A percentile compares a stretch with the other conserved stretches of the same genome.
Conservation (phyloP, 768 basidiomycete species). For the Zangia roseola region DNA sequence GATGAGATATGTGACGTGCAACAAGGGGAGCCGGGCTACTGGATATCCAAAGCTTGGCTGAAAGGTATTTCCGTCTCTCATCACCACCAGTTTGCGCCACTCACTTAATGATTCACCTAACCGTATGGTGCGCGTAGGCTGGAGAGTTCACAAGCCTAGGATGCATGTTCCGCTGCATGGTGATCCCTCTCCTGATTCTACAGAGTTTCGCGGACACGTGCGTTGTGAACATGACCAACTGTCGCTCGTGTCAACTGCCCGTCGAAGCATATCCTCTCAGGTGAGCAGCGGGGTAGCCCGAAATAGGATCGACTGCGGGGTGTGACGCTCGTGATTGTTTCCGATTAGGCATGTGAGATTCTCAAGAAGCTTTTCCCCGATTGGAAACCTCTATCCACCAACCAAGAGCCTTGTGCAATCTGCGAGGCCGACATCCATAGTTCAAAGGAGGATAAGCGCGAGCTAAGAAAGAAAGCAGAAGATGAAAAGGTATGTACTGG, state of each 20-base stretch:
- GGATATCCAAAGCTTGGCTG: slow-evolving; percentile 80
- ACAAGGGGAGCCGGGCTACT: slow-evolving; percentile 48
- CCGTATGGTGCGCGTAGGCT: slow-evolving; percentile 48
- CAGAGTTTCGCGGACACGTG: slow-evolving; percentile 57
- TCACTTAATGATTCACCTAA: slow-evolving; percentile 10
- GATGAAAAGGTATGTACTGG: slow-evolving; percentile 64
- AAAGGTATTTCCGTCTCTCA: slow-evolving; percentile 48
- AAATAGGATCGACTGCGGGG: slow-evolving; percentile 11
- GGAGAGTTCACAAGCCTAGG: slow-evolving; percentile 68
- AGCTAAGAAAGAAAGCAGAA: slow-evolving; percentile 64
- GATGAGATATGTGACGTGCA: slow-evolving; percentile 49
- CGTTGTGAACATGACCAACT: slow-evolving; percentile 70
- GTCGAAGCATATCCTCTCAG: slow-evolving; percentile 61
- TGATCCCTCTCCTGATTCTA: slow-evolving; percentile 69
- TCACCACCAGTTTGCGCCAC: slow-evolving; percentile 10
- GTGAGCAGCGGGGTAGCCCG: slow-evolving; percentile 34
- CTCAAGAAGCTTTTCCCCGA: slow-evolving; percentile 59
- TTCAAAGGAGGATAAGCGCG: slow-evolving; percentile 61
- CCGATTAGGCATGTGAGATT: slow-evolving; percentile 52
- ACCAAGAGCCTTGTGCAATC: slow-evolving; percentile 55
- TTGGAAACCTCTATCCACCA: slow-evolving; percentile 57
- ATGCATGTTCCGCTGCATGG: slow-evolving; percentile 61
- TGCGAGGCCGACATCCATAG: slow-evolving; percentile 58
- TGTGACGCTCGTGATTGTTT: slow-evolving; percentile 12
- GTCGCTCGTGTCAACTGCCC: slow-evolving; percentile 51